Conservation (phyloP, 169 alveolate genomes). For the Plasmodium gallinaceum region DNA sequence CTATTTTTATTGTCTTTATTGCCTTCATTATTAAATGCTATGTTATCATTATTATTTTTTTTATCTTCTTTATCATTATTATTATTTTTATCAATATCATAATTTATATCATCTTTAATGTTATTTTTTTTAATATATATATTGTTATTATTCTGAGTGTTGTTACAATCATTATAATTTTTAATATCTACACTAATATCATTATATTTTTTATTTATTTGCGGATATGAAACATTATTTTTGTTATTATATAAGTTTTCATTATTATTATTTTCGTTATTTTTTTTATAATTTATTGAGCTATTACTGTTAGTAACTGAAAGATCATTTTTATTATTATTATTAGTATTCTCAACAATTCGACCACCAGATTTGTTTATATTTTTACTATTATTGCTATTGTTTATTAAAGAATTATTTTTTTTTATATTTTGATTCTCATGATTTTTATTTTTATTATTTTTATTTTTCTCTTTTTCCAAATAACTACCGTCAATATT, state of each 20-base stretch:
- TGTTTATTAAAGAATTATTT: neutral
- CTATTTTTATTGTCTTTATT: neutral
- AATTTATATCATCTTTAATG: neutral
- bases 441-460: conserved; percentile 16
- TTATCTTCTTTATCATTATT: neutral
- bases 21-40: neutral
- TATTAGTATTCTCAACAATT: neutral
- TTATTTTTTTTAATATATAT: neutral
- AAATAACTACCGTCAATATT: neutral
- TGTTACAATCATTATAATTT: neutral
- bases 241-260: neutral
- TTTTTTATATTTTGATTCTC: conserved; percentile 32
- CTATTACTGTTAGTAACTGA: conserved; percentile 9
- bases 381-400: neutral
- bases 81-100: neutral
- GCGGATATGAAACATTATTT: neutral
- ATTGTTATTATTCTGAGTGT: neutral
- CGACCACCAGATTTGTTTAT: neutral
- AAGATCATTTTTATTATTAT: conserved; percentile 7
- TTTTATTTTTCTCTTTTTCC: conserved; percentile 53
- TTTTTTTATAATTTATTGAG: neutral
- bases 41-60: neutral
- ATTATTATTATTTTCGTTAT: conserved; percentile 7
- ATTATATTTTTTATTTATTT: neutral
- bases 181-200: conserved; percentile 4